Evolutionary conservation across 2,329 filamentous ascomycete species (phyloP).

Genomic region (Nannizziopsis arthrosporioides): DNA sequence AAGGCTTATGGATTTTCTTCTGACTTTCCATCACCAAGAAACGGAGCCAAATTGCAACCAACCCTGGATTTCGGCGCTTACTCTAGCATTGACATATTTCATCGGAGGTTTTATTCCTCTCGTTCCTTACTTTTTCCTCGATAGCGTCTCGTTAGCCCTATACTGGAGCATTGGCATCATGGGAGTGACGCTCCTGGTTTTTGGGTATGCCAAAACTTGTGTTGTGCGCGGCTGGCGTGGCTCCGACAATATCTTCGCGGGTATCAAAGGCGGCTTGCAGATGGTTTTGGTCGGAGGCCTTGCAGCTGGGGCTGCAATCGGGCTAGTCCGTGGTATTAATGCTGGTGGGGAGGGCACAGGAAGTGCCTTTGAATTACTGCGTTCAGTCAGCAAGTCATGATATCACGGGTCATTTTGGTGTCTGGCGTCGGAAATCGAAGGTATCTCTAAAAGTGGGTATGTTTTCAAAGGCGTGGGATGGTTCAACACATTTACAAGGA

Average conservation of each 20-base stretch:
- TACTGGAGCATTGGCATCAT: constrained; percentile 36
- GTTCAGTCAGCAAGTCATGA: background rate
- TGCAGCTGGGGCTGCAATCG: constrained; percentile 55
- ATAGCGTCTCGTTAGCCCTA: constrained; percentile 39
- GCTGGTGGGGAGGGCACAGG: too few species aligned
- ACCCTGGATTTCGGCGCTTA: constrained; percentile 46
- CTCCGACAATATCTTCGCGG: constrained; percentile 40
- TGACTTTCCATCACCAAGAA: constrained; percentile 39
- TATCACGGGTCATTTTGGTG: background rate
- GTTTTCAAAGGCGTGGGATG: too few species aligned
- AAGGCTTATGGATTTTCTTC: constrained; percentile 36
- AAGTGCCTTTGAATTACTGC: too few species aligned
- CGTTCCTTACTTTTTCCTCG: constrained; percentile 54
- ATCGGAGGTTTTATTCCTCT: constrained; percentile 60
- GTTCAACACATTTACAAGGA: too few species aligned
- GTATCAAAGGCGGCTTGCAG: constrained; percentile 49
- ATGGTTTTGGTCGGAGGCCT: constrained; percentile 54
- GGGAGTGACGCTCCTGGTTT: constrained; percentile 31
- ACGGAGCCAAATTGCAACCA: constrained; percentile 35
- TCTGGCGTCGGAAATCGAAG: background rate
- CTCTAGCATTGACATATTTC: constrained; percentile 58
- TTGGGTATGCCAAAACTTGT: constrained; percentile 37
- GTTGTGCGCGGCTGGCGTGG: constrained; percentile 37
- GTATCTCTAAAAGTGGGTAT: background rate
- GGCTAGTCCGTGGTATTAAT: constrained; percentile 48